Evolutionary conservation across 2,329 filamentous ascomycete species (phyloP), one percentile per base, ranked within the genome.

Genomic region (Chaetomium sp.): DNA sequence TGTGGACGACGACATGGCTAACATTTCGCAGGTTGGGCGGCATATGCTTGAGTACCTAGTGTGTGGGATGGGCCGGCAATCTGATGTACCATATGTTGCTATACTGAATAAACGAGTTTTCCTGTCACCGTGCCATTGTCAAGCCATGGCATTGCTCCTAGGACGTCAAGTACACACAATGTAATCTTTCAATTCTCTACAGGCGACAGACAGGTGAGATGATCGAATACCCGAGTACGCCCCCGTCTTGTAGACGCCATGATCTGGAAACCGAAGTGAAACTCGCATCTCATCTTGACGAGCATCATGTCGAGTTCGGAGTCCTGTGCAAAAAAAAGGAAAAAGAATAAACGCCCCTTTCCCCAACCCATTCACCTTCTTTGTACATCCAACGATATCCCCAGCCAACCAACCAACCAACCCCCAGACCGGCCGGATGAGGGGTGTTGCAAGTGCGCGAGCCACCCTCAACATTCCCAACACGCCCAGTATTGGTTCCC

Each of bases 21-120:
- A 38, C 56, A 6, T 61, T 29, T 10, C 57, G 1, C 64, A 80
- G 80, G 80, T 35, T 82, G 80, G 80, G 80, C 79, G 57, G 80
- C 80, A 27, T 81, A 81, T 75, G 80, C 80, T 56, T 82, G 68
- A 74, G 6, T 82, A 68, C 74, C 6, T 23, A 33, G 19, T 25
- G 27, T 5, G 13, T 16, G 33, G 21, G 8, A 31, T 21, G 27
- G 23, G 7, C 21, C 19, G 27, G 47, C 6, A 42, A 56, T 23
- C n/a, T 23, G 31, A 19, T 56, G 27, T 23, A 31, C 58, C 4
- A 47, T 19, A 12, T 63, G 47, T 57, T 45, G 31, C 6, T 53
- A 27, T 53, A 19, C n/a, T 10, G 7, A 55, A 33, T 35, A 23
- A 27, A 54, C 25, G 27, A 57, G 10, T 23, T 29, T 12, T 38